phyloP scores from a whole-genome alignment of 2,329 filamentous ascomycete species.

The Exophiala viscosa region DNA sequence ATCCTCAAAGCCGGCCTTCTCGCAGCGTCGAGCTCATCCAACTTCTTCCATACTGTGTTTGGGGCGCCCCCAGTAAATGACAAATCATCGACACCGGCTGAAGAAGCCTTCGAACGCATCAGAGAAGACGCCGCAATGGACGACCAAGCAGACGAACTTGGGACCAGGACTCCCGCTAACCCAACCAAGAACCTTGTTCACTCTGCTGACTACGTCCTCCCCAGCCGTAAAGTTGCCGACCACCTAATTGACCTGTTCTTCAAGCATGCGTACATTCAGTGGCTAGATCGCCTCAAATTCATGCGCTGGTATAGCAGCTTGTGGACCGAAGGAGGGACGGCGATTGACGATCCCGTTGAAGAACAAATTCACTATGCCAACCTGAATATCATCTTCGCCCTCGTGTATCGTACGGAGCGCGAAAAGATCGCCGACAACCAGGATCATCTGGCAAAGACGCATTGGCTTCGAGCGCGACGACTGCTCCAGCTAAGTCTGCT shows the following conservation, averaged over 20 bases:
- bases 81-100: no score
- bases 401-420: slow-evolving; percentile 41
- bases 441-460: slow-evolving; percentile 34
- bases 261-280: slow-evolving; percentile 45
- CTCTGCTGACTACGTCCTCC: slow-evolving; percentile 40
- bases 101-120: no score
- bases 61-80: background rate
- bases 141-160: background rate
- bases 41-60: background rate
- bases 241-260: slow-evolving; percentile 46
- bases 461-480: slow-evolving; percentile 43
- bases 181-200: background rate
- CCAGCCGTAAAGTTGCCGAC: slow-evolving; percentile 45
- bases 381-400: slow-evolving; percentile 47
- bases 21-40: slow-evolving; percentile 1
- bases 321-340: slow-evolving; percentile 29
- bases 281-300: slow-evolving; percentile 40
- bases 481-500: slow-evolving; percentile 33
- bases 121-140: background rate
- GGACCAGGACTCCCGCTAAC: background rate
- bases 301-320: slow-evolving; percentile 38
- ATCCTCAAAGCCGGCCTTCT: background rate
- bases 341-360: slow-evolving; percentile 29
- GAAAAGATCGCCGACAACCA: slow-evolving; percentile 39
- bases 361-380: slow-evolving; percentile 45